phyloP scores from a whole-genome alignment of 2,329 filamentous ascomycete species.

The Coniella lustricola region DNA sequence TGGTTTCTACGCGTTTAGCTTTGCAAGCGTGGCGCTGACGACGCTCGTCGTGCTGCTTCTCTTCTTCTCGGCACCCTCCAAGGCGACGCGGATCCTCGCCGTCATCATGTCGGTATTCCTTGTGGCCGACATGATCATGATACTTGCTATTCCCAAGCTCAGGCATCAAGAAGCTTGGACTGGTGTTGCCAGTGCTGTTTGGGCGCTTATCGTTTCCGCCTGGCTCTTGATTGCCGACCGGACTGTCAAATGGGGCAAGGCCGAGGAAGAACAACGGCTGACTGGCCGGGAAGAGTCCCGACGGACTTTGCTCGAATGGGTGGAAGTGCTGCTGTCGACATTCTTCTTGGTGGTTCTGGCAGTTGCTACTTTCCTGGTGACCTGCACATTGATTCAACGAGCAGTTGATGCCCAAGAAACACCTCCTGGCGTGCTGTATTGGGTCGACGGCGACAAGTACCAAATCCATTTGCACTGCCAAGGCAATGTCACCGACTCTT shows the following conservation, averaged over 20 bases:
- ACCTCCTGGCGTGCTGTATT: slow-evolving; percentile 67
- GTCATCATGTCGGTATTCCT: slow-evolving; percentile 61
- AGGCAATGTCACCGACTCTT: slow-evolving; percentile 57
- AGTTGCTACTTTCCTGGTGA: slow-evolving; percentile 65
- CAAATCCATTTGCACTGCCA: slow-evolving; percentile 78
- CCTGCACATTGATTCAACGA: slow-evolving; percentile 71
- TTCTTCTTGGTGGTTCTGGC: slow-evolving; percentile 63
- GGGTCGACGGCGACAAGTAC: slow-evolving; percentile 79
- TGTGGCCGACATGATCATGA: slow-evolving; percentile 69
- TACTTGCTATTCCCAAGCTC: slow-evolving; percentile 66
- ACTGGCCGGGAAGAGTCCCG: slow-evolving; percentile 84
- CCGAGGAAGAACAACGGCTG: slow-evolving; percentile 84
- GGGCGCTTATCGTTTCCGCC: slow-evolving; percentile 70
- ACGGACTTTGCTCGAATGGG: slow-evolving; percentile 76
- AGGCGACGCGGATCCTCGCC: slow-evolving; percentile 67
- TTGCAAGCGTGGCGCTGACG: slow-evolving; percentile 68
- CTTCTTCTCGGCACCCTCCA: slow-evolving; percentile 83
- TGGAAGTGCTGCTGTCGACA: slow-evolving; percentile 68
- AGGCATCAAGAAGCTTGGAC: slow-evolving; percentile 85
- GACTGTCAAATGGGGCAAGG: slow-evolving; percentile 84
- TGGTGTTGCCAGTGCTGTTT: slow-evolving; percentile 77
- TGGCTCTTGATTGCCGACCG: slow-evolving; percentile 77
- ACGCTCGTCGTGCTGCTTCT: slow-evolving; percentile 71
- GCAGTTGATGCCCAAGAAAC: slow-evolving; percentile 69
- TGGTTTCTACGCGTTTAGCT: slow-evolving; percentile 86